phyloP scores from a whole-genome alignment of 306 rosid genomes.

The Cicer judaicum region DNA sequence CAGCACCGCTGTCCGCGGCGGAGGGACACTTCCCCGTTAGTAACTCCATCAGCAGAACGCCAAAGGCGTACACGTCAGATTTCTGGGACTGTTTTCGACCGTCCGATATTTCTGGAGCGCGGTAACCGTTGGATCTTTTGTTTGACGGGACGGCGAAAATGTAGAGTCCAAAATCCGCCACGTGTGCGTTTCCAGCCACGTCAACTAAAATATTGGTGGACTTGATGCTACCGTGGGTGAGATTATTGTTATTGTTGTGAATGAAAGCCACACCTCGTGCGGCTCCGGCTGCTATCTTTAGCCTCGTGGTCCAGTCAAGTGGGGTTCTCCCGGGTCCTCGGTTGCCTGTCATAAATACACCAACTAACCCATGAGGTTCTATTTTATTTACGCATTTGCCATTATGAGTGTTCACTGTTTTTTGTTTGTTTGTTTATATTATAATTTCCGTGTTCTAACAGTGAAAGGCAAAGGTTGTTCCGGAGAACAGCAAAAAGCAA shows the following conservation, averaged over 20 bases:
- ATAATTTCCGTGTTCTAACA: conserved; percentile 16
- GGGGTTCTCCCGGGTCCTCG: conserved; percentile 95
- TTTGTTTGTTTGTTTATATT: conserved; percentile 34
- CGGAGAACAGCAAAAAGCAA: conserved; percentile 50
- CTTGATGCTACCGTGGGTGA: conserved; percentile 83
- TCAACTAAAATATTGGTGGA: conserved; percentile 80
- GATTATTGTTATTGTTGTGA: conserved; percentile 54
- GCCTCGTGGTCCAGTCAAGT: conserved; percentile 85
- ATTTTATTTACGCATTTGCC: conserved; percentile 19
- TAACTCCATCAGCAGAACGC: conserved; percentile 79
- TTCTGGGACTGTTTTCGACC: conserved; percentile 65
- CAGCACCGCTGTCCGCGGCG: conserved; percentile 45
- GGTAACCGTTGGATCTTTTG: conserved; percentile 71
- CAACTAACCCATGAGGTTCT: conserved; percentile 19
- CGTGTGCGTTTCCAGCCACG: conserved; percentile 61
- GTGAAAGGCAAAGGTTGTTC: conserved; percentile 34
- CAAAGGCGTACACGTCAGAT: conserved; percentile 80
- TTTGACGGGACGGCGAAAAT: conserved; percentile 49
- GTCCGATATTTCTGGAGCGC: conserved; percentile 71
- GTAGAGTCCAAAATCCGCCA: conserved; percentile 81
- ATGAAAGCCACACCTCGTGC: conserved; percentile 80
- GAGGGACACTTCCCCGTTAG: conserved; percentile 89
- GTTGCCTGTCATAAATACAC: conserved; percentile 56
- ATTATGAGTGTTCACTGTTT: neutral
- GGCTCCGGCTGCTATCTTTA: conserved; percentile 76